Evolutionary conservation across 192 early-diverging fungal species (phyloP).

Genomic region (Linnemannia schmuckeri): DNA sequence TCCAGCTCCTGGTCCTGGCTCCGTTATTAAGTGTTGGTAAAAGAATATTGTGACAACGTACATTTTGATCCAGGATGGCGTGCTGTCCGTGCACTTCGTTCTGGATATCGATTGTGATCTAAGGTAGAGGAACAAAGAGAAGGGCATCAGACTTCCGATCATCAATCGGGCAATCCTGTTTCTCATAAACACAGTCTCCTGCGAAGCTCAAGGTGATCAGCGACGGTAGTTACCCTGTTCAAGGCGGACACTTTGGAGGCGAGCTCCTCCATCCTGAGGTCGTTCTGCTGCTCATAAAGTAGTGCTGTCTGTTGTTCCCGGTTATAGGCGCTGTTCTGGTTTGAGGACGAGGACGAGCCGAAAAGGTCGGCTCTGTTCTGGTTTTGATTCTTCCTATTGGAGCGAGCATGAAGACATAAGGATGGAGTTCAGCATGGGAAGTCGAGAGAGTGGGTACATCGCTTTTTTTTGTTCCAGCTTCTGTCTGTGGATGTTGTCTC

Average conservation of each 20-base stretch:
- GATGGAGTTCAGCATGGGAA: no score
- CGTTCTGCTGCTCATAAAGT: slow-evolving; percentile 67
- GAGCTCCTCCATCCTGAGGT: slow-evolving; percentile 66
- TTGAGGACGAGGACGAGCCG: slow-evolving; percentile 35
- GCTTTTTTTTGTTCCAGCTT: background rate
- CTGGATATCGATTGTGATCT: slow-evolving; percentile 56
- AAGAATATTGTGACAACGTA: background rate
- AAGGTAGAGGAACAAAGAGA: background rate
- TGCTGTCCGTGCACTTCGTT: slow-evolving; percentile 58
- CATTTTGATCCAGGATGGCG: slow-evolving; percentile 48
- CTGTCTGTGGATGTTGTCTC: background rate
- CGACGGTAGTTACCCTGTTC: slow-evolving; percentile 57
- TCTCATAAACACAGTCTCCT: background rate
- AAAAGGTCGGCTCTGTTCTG: slow-evolving; percentile 48
- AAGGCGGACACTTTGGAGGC: slow-evolving; percentile 65
- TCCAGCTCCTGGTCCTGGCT: background rate
- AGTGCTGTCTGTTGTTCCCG: slow-evolving; percentile 53
- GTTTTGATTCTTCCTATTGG: slow-evolving; percentile 40
- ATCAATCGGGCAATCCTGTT: background rate
- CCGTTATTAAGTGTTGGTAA: background rate
- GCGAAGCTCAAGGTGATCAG: no score
- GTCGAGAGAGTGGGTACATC: background rate
- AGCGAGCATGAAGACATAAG: background rate
- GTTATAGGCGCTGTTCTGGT: slow-evolving; percentile 17
- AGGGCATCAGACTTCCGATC: background rate